These are phyloP conservation scores for Acanthamoeba royreba DNA, from an alignment of 208 protist genomes.

Conservation along the genomic window DNA sequence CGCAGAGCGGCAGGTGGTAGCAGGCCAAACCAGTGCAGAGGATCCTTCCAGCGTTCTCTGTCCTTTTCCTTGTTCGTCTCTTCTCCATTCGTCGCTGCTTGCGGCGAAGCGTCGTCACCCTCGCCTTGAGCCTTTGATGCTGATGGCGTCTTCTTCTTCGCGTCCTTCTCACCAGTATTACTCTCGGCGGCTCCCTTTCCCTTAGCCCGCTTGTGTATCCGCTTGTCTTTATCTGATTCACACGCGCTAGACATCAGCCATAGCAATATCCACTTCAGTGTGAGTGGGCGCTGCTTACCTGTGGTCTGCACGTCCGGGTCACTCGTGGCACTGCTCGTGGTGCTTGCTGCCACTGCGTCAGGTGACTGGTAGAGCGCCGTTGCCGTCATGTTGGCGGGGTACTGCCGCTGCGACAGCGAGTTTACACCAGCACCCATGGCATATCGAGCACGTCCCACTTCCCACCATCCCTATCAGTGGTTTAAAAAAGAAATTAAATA, in stretches of 20 bases:
- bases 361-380: neutral
- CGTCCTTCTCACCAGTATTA: neutral
- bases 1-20: neutral
- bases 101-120: neutral
- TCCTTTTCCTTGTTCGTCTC: neutral
- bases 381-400: neutral
- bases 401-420: neutral
- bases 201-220: neutral
- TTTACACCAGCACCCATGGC: neutral
- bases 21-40: neutral
- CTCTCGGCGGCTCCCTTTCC: neutral
- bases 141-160: neutral
- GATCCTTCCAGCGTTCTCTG: conserved; percentile 13
- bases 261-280: neutral
- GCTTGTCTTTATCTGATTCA: too few relatives aligned
- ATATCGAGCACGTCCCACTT: neutral
- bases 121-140: neutral
- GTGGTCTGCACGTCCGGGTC: too few relatives aligned
- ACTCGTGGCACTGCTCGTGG: neutral
- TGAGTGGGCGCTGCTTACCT: neutral
- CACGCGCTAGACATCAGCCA: too few relatives aligned
- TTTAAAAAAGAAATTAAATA: neutral
- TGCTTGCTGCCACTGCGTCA: neutral
- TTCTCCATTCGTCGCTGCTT: neutral
- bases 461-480: conserved; percentile 2